These are phyloP conservation scores for Candida palmyrensis DNA, from an alignment of 805 yeast genomes.

Conservation along the genomic window DNA sequence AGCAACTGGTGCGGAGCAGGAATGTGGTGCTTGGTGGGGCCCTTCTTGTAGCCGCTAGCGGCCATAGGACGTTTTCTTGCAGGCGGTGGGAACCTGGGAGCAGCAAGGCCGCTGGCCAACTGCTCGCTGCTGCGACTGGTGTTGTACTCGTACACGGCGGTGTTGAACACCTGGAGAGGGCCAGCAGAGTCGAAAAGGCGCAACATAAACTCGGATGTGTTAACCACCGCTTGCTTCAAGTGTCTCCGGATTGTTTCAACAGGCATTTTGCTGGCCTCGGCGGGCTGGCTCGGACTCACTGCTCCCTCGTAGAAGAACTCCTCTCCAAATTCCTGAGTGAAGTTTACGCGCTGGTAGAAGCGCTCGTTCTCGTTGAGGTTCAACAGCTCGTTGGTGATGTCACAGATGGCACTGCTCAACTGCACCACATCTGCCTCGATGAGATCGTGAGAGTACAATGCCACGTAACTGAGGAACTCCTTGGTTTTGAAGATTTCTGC, in stretches of 20 bases:
- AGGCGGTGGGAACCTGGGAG: conserved; percentile 1
- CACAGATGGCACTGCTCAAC: conserved; percentile 26
- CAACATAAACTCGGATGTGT: conserved; percentile 23
- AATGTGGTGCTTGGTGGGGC: conserved; percentile 5
- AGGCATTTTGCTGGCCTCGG: background rate
- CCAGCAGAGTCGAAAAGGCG: conserved; percentile 23
- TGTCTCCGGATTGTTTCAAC: conserved; percentile 15
- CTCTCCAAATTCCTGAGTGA: conserved; percentile 11
- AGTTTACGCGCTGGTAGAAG: conserved; percentile 19
- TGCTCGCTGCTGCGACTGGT: background rate
- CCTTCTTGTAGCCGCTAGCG: conserved; percentile 1
- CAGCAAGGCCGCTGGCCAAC: background rate
- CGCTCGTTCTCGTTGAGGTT: conserved; percentile 14
- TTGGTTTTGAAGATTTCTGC: conserved; percentile 42
- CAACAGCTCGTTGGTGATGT: conserved; percentile 27
- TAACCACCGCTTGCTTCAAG: conserved; percentile 21
- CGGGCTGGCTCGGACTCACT: background rate
- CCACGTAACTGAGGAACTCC: conserved; percentile 44
- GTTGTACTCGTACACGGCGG: conserved; percentile 2
- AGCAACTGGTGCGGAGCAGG: conserved; percentile 11
- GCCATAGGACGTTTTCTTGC: conserved; percentile 1
- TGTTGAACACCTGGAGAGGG: conserved; percentile 21
- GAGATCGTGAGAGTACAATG: conserved; percentile 44
- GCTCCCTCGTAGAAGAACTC: conserved; percentile 6
- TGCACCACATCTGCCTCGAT: conserved; percentile 27